Conservation (phyloP, 2,329 filamentous ascomycete genomes). For the Sporothrix globosa region DNA sequence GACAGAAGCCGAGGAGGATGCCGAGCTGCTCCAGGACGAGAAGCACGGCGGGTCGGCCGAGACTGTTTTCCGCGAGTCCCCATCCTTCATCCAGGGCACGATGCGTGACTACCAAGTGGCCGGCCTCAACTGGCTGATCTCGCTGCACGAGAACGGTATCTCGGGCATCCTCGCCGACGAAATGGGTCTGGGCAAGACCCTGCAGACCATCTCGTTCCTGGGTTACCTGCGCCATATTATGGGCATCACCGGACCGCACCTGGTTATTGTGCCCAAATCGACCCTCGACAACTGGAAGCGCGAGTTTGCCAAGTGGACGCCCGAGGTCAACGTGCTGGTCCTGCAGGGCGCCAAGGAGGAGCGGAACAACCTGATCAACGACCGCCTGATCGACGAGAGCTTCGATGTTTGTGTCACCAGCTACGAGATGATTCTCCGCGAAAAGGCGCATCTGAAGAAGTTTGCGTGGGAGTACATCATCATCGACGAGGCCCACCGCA, state of each 20-base stretch:
- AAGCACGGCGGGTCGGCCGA: constrained; percentile 83
- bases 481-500: constrained; percentile 95
- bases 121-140: constrained; percentile 96
- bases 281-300: constrained; percentile 98
- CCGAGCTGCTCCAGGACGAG: constrained; percentile 83
- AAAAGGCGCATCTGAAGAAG: constrained; percentile 93
- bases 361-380: constrained; percentile 82
- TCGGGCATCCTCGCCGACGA: constrained; percentile 97
- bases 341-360: constrained; percentile 96
- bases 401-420: constrained; percentile 98
- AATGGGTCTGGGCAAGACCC: constrained; percentile 97
- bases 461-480: constrained; percentile 99
- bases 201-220: constrained; percentile 96
- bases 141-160: constrained; percentile 96
- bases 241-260: constrained; percentile 85
- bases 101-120: constrained; percentile 98
- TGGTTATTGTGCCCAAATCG: constrained; percentile 92
- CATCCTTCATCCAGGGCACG: constrained; percentile 79
- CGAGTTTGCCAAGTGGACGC: constrained; percentile 92
- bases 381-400: constrained; percentile 87
- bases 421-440: constrained; percentile 97
- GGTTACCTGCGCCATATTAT: constrained; percentile 92
- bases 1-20: constrained; percentile 97
- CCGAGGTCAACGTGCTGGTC: constrained; percentile 90
- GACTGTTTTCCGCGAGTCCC: constrained; percentile 92